These are phyloP conservation scores for Pleurozium schreberi DNA, from an alignment of 225 moss, liverwort and hornwort genomes.

Conservation along the genomic window DNA sequence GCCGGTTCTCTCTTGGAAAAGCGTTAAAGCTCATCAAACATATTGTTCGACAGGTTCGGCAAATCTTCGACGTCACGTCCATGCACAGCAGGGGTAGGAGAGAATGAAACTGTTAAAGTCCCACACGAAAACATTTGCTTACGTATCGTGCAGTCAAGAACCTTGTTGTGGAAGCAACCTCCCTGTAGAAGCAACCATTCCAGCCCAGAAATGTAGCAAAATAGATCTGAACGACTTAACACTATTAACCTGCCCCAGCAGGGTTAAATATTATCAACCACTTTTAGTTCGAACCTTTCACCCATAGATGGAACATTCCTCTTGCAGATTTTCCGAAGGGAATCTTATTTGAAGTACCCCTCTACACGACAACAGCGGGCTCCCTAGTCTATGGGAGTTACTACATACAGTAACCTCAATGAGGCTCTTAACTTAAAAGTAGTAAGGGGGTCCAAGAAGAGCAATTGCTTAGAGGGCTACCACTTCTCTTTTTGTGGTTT, in stretches of 20 bases:
- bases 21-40: conserved; percentile 68
- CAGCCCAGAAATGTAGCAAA: background rate
- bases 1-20: conserved; percentile 57
- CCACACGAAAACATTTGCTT: background rate
- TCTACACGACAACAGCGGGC: no score
- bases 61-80: background rate
- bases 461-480: no score
- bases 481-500: background rate
- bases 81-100: background rate
- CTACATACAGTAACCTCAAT: no score
- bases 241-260: background rate
- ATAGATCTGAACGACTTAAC: background rate
- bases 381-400: no score
- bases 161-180: background rate
- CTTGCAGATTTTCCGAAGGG: no score
- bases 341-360: background rate
- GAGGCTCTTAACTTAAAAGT: background rate
- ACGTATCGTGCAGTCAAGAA: background rate
- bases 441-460: background rate
- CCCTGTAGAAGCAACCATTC: background rate
- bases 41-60: conserved; percentile 69
- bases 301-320: no score
- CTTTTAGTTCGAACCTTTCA: no score
- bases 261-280: background rate
- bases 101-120: no score